These are phyloP conservation scores for Cytospora chrysosperma DNA, from an alignment of 2,329 filamentous ascomycete genomes.

Conservation along the genomic window DNA sequence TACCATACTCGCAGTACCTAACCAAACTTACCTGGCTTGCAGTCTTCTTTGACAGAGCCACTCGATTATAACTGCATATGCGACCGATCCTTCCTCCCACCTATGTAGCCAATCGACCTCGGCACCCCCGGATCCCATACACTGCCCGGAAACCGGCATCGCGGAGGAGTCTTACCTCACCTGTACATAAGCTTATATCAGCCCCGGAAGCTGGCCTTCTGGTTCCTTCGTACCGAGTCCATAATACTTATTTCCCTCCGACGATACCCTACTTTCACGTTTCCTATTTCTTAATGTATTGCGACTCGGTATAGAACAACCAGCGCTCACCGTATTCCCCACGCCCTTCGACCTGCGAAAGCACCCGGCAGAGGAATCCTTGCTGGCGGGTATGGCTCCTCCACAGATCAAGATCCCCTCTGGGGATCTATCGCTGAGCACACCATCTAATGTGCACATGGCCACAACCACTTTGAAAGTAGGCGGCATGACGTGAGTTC, in stretches of 20 bases:
- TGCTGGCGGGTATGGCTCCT: conserved; percentile 47
- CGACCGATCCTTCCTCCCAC: conserved; percentile 14
- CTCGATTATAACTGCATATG: conserved; percentile 1
- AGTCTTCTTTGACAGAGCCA: not conserved
- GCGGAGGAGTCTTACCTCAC: not conserved
- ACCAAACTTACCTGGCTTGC: not conserved
- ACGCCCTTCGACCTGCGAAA: not conserved
- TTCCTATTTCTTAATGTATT: conserved; percentile 10
- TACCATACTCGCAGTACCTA: not conserved
- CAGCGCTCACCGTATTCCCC: not conserved
- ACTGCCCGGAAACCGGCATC: not conserved
- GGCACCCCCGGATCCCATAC: not conserved
- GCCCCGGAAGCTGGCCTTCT: conserved; percentile 26
- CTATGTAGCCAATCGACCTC: not conserved
- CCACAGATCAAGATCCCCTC: conserved; percentile 48
- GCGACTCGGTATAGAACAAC: conserved; percentile 11
- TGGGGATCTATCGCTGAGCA: conserved; percentile 38
- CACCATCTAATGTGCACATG: conserved; percentile 60
- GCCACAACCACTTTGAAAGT: conserved; percentile 89
- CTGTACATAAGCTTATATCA: conserved; percentile 23
- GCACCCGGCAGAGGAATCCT: not conserved
- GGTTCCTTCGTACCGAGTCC: not conserved
- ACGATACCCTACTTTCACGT: conserved; percentile 9
- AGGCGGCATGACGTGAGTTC: conserved; percentile 75
- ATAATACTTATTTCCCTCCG: conserved; percentile 5